Conservation (phyloP, 2,329 filamentous ascomycete species). For the Cucurbitaria berberidis region DNA sequence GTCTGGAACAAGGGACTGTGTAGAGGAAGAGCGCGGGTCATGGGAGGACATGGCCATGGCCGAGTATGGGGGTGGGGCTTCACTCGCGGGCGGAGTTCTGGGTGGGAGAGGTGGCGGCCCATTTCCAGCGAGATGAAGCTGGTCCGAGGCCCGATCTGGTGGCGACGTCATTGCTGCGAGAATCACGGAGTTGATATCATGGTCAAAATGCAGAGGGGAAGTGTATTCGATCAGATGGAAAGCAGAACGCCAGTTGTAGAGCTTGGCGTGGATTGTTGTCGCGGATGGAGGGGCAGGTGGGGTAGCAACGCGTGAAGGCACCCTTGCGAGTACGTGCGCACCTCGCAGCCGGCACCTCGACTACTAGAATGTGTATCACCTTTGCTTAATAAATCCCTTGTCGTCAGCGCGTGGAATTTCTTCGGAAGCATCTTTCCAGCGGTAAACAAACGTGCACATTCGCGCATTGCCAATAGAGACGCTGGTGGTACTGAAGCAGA, state of each 20-base stretch:
- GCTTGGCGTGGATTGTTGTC: constrained; percentile 1
- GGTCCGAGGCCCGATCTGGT: constrained; percentile 7
- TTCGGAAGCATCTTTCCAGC: too few species aligned
- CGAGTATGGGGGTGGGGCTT: constrained; percentile 25
- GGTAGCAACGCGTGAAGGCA: not conserved
- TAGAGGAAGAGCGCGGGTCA: constrained; percentile 55
- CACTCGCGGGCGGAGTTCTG: constrained; percentile 20
- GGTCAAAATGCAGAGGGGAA: constrained; percentile 7
- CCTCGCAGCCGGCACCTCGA: not conserved
- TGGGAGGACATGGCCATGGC: constrained; percentile 37
- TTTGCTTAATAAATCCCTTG: not conserved
- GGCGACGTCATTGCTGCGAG: constrained; percentile 29
- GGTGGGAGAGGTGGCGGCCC: constrained; percentile 41
- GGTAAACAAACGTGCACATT: too few species aligned
- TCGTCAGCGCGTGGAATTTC: not conserved
- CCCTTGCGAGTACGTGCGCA: not conserved
- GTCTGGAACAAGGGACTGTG: constrained; percentile 53
- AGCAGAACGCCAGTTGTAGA: not conserved
- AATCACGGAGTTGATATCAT: constrained; percentile 9
- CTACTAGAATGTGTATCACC: not conserved
- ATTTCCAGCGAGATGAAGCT: constrained; percentile 4
- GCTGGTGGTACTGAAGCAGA: not conserved
- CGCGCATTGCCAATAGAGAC: too few species aligned
- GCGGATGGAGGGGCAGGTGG: constrained; percentile 8
- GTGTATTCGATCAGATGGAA: not conserved